phyloP scores from a whole-genome alignment of 352 stramenopile genomes.

The Peronospora farinosa region DNA sequence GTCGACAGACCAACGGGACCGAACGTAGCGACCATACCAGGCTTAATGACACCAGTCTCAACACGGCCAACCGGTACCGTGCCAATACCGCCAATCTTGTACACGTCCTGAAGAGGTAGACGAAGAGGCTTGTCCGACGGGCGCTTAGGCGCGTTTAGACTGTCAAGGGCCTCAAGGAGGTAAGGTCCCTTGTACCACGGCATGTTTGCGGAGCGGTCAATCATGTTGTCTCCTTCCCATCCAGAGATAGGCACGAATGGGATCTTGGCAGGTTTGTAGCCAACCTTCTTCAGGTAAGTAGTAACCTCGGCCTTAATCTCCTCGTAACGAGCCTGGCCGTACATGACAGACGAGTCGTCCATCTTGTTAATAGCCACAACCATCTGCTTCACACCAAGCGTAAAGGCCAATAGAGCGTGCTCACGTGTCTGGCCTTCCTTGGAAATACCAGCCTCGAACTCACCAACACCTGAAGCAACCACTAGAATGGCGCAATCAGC shows the following conservation, averaged over 20 bases:
- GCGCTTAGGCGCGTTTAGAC: slow-evolving; percentile 87
- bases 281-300: slow-evolving; percentile 92
- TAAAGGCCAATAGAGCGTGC: slow-evolving; percentile 94
- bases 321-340: slow-evolving; percentile 90
- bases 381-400: slow-evolving; percentile 96
- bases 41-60: slow-evolving; percentile 94
- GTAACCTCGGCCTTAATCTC: slow-evolving; percentile 91
- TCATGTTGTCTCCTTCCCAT: slow-evolving; percentile 97
- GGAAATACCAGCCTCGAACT: slow-evolving; percentile 94
- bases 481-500: slow-evolving; percentile 96
- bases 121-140: slow-evolving; percentile 93
- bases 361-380: slow-evolving; percentile 99
- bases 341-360: slow-evolving; percentile 93
- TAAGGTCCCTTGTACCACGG: slow-evolving; percentile 93
- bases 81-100: slow-evolving; percentile 97
- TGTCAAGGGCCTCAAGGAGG: slow-evolving; percentile 91
- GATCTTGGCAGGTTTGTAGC: slow-evolving; percentile 94
- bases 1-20: slow-evolving; percentile 86
- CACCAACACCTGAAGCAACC: slow-evolving; percentile 86
- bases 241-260: slow-evolving; percentile 95
- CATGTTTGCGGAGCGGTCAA: slow-evolving; percentile 92
- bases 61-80: slow-evolving; percentile 95
- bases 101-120: slow-evolving; percentile 94
- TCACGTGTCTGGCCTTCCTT: slow-evolving; percentile 94
- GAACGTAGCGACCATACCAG: slow-evolving; percentile 90